Percentiles rank a stretch among this genome's conserved stretches.
These are phyloP conservation scores for Calonectria fujianensis DNA, from an alignment of 2,329 filamentous ascomycete genomes.

Conservation along the genomic window DNA sequence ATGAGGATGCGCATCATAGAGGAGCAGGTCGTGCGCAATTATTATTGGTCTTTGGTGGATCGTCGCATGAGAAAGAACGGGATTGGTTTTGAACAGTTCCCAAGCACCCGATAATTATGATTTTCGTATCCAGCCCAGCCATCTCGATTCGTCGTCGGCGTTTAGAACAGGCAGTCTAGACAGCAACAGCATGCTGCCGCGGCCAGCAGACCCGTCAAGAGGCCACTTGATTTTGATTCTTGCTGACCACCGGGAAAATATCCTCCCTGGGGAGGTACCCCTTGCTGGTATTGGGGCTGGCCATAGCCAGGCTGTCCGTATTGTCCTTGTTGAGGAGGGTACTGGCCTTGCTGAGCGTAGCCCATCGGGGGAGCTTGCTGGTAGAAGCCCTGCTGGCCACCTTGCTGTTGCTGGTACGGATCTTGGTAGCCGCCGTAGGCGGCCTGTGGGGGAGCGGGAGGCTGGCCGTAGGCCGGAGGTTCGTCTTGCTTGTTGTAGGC, in stretches of 20 bases:
- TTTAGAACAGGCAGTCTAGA: constrained; percentile 73
- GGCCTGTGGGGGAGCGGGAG: constrained; percentile 63
- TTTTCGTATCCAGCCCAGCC: constrained; percentile 17
- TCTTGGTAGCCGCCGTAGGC: constrained; percentile 66
- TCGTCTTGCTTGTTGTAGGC: constrained; percentile 67
- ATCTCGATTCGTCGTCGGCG: not conserved
- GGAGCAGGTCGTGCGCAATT: constrained; percentile 13
- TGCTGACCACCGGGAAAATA: constrained; percentile 37
- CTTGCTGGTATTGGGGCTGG: constrained; percentile 58
- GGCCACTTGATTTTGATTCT: constrained; percentile 59
- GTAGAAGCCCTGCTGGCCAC: constrained; percentile 55
- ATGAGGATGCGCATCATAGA: constrained; percentile 40
- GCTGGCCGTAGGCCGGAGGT: constrained; percentile 69
- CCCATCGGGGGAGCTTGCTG: constrained; percentile 58
- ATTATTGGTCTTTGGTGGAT: constrained; percentile 16
- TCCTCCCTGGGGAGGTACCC: constrained; percentile 12
- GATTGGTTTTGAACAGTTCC: not conserved
- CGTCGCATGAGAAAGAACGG: not conserved
- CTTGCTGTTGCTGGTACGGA: constrained; percentile 56
- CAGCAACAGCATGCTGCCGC: constrained; percentile 76
- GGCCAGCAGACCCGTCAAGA: constrained; percentile 69
- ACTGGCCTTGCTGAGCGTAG: constrained; percentile 60
- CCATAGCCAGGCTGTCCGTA: constrained; percentile 58
- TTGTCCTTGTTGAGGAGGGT: constrained; percentile 60
- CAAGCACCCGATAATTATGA: constrained; percentile 4